Base-by-base conservation (phyloP, 192 early-diverging fungal species). In the Coemansia sp. region DNA sequence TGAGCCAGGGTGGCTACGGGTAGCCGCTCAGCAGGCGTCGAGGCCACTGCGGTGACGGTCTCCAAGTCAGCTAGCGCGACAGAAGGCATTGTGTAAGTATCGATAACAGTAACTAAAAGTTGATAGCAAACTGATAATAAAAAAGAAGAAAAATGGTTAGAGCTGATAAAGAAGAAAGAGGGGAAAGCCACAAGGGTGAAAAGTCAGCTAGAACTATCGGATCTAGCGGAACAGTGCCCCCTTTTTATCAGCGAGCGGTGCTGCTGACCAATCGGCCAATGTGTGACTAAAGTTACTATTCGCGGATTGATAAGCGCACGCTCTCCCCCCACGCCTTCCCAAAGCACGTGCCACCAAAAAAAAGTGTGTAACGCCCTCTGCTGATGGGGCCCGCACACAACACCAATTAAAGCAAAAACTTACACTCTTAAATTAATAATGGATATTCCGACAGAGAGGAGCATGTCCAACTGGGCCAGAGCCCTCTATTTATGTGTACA, bases 11-110 rank as follows among this genome's bases (percentile, higher is more conserved):
- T 42, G 16, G 68, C 69, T 19, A 40, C 57, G 49, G 44, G 21
- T 28, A 38, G 43, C 30, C 50, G 37, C 32, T 82, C 80, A 42
- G 55, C 62, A 23, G 80, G 80, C 16, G 80, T 77, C 23, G 74
- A 70, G 9, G 79, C 62, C 23, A 82, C 79, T 7, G 60, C 80
- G 2, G 80, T 75, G 58, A 66, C 68, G 1, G 68, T 57, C 17
- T 78, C 72, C 49, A 74, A 62, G 65, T 74, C 77, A 38, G 49
- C 42, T 11, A 61, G 61, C 26, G 37, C 39, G 11, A 59, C 30
- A 42, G 64, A 69, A 43, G 62, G 52, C 62, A 73, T 70, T 3
- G 23, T 55, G 50, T 32, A 33, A 35, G 53, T 35, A 11, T 11
- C 53, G 30, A 17, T 57, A 57, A 55, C 4, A 17, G 30, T 57